Percentiles rank a stretch among this genome's conserved stretches.
Evolutionary conservation across 2,329 filamentous ascomycete species (phyloP).

Genomic region (Laburnicola sp.): DNA sequence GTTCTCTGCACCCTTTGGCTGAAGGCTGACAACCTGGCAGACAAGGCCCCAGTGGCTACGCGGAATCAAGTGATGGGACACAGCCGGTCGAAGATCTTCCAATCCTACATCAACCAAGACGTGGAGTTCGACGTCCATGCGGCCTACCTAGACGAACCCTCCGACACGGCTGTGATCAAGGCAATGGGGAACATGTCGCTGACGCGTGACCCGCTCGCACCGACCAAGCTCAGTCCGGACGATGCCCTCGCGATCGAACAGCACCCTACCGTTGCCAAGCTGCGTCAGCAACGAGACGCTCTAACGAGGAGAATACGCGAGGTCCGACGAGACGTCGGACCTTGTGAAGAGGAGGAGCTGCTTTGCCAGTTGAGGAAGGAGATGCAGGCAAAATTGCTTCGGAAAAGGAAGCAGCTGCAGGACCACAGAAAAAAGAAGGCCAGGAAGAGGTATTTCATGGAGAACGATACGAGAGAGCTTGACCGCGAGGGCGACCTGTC

Average conservation of each 20-base stretch:
- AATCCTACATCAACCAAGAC: neutral
- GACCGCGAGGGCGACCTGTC: neutral
- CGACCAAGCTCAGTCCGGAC: conserved; percentile 2
- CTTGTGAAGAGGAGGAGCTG: neutral
- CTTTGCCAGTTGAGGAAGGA: neutral
- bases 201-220: conserved; percentile 2
- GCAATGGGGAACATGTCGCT: neutral
- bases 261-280: neutral
- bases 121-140: neutral
- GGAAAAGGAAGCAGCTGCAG: conserved; percentile 1
- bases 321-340: neutral
- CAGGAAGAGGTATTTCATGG: neutral
- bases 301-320: neutral
- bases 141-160: conserved; percentile 1
- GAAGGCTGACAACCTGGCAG: neutral
- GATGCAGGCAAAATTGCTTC: neutral
- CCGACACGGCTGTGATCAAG: conserved; percentile 2
- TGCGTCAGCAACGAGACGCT: neutral
- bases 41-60: neutral
- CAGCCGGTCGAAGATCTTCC: too few relatives aligned
- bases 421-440: neutral
- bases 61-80: neutral
- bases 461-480: conserved; percentile 6
- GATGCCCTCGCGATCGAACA: neutral
- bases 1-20: neutral